These are phyloP conservation scores for Daldinia sp. DNA, from an alignment of 2,329 filamentous ascomycete genomes.

Conservation along the genomic window DNA sequence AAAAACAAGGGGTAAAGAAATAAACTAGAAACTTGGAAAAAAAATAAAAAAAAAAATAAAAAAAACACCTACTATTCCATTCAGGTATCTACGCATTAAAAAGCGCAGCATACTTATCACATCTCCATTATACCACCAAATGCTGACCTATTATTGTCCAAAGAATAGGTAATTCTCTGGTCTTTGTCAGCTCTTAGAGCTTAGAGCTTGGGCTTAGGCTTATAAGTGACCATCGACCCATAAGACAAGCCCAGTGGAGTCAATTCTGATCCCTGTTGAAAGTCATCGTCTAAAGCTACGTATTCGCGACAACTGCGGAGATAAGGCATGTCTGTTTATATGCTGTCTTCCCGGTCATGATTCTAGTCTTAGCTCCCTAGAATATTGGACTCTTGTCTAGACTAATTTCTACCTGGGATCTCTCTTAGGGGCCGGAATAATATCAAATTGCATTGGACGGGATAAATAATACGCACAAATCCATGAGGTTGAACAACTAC, in stretches of 20 bases:
- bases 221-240: not conserved
- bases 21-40: too few species aligned
- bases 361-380: not conserved
- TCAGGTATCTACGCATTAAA: not conserved
- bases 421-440: not conserved
- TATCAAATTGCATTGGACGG: not conserved
- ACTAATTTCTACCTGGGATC: not conserved
- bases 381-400: not conserved
- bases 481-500: not conserved
- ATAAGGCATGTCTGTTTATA: not conserved
- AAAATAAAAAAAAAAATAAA: too few species aligned
- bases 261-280: not conserved
- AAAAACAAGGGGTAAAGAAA: not conserved
- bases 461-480: not conserved
- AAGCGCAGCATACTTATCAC: not conserved
- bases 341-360: not conserved
- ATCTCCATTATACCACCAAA: not conserved
- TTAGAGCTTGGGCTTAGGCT: too few species aligned
- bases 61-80: too few species aligned
- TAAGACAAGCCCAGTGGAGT: not conserved
- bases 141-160: not conserved
- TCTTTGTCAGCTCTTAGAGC: not conserved
- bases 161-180: not conserved
- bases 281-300: not conserved
- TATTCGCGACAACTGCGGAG: not conserved